Evolutionary conservation across 2,329 filamentous ascomycete species (phyloP).

Genomic region (Trichoderma arundinaceum): DNA sequence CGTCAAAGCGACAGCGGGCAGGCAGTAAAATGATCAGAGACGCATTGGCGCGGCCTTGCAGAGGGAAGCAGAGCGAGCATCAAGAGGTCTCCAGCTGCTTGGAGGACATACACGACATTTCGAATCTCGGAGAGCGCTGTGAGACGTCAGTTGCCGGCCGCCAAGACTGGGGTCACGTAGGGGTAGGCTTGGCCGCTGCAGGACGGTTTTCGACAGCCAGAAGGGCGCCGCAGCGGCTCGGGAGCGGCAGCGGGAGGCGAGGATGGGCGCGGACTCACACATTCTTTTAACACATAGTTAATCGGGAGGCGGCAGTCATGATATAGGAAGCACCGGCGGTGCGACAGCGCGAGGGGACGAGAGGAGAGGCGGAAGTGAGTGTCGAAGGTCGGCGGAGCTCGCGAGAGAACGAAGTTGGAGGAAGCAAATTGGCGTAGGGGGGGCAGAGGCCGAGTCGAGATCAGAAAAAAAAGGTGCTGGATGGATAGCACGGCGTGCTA

Average conservation of each 20-base stretch:
- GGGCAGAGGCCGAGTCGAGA: not conserved
- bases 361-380: not conserved
- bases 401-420: slow-evolving; percentile 2
- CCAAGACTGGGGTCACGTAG: slow-evolving; percentile 31
- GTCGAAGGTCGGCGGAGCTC: not conserved
- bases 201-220: slow-evolving; percentile 18
- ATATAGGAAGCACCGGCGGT: slow-evolving; percentile 43
- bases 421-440: slow-evolving; percentile 22
- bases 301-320: slow-evolving; percentile 44
- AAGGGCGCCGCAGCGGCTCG: slow-evolving; percentile 26
- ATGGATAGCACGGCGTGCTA: slow-evolving; percentile 5
- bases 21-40: no score
- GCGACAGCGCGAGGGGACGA: slow-evolving; percentile 36
- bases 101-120: slow-evolving; percentile 54
- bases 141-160: slow-evolving; percentile 45
- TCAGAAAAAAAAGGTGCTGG: not conserved
- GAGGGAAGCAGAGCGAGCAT: not conserved
- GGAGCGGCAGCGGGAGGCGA: slow-evolving; percentile 11
- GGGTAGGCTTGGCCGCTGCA: slow-evolving; percentile 32
- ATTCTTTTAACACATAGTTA: slow-evolving; percentile 50
- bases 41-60: no score
- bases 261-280: slow-evolving; percentile 45
- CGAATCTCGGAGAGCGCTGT: slow-evolving; percentile 56
- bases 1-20: not conserved
- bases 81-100: not conserved